Base-by-base conservation (phyloP, 2,329 filamentous ascomycete species). In the Berkeleyomyces basicola region DNA sequence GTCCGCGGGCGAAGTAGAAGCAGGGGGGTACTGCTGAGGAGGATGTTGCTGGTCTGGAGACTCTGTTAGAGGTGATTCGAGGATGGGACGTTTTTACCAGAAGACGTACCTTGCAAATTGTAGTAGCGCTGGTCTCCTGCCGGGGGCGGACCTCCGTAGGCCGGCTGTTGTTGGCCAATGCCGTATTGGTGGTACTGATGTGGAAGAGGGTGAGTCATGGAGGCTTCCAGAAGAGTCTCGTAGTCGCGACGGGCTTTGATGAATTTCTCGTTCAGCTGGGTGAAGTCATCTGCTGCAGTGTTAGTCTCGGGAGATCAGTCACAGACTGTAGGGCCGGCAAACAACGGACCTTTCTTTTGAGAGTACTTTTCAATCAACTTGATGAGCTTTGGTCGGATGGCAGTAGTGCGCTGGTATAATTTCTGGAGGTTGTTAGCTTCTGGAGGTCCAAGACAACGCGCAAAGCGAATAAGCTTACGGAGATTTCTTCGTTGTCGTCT, bases 331-430 rank as follows among this genome's bases (percentile, higher is more conserved):
- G 7, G 6, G 33, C 31, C 23, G 16, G 3, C 7, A 4, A 6
- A 16, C 1, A 7, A 58, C 70, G 61, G 76, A 92, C 90, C 91
- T 76, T 99, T 99, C 82, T 96, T 97, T 72, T 99, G 93, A 7
- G 93, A 97, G 72, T 99, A 99, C 73, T 97, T 97, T 66, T 95
- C 93, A 71, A 99, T 99, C 59, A 99, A 77, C 76, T 97, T 95
- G 71, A 99, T 97, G 66, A 99, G 77, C 76, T 99, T 99, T 10
- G 93, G 93, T 40, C 93, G 82, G 69, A 99, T 99, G 3, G 91
- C 88, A 66, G 97, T 75, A 0, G 93, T 97, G 66, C 91, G 90
- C 71, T 99, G 91, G 70, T 99, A 99, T 69, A 79, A 81, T 81
- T 85, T 86, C 80, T 84, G 2, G 7, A 23, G 31, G 16, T 2